Base-by-base conservation (phyloP, 345 rosid species). In the Moricandia moricandioides region DNA sequence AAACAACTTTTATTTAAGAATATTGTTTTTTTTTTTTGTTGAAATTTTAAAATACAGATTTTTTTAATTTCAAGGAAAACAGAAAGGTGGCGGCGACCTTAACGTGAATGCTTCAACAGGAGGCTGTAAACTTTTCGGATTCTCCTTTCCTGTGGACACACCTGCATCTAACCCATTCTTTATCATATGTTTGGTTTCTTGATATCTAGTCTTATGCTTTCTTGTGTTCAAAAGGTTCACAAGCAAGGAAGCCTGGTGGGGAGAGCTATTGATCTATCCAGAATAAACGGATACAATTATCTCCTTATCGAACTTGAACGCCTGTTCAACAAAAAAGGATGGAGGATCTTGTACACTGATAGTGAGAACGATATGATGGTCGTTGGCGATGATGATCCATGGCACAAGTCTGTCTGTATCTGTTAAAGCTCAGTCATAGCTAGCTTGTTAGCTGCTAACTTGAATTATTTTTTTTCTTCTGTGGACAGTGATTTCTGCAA, bases 321-420 rank as follows among this genome's bases (percentile, higher is more conserved):
- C 7, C 80, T 91, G 18, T 91, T 93, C 75, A 66, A 84, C 84
- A 89, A 83, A 45, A 87, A 89, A 78, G 94, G 96, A 67, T 93
- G 98, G 98, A 84, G 75, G 72, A 81, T 93, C 72, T 79, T 91
- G 76, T 93, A 88, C 80, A 93, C 94, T 0, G 97, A 91, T 83
- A 85, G 94, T 34, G 97, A 91, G 83, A 89, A 87, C 54, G 98
- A 88, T 81, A 83, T 88, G 77, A 91, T 91, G 97, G 95, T 88
- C 7, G 94, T 89, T 29, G 96, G 98, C 24, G 24, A 21, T 0
- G 96, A 91, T 70, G 95, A 88, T 43, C 92, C 96, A 17, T 94
- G 98, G 98, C 92, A 82, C 89, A 86, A 86, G 97, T 84, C 30
- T 59, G 11, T 26, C 68, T 26, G 33, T 29, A 61, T 12, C 69